Conservation (phyloP, 352 stramenopile species). For the Globisporangium paddicum region DNA sequence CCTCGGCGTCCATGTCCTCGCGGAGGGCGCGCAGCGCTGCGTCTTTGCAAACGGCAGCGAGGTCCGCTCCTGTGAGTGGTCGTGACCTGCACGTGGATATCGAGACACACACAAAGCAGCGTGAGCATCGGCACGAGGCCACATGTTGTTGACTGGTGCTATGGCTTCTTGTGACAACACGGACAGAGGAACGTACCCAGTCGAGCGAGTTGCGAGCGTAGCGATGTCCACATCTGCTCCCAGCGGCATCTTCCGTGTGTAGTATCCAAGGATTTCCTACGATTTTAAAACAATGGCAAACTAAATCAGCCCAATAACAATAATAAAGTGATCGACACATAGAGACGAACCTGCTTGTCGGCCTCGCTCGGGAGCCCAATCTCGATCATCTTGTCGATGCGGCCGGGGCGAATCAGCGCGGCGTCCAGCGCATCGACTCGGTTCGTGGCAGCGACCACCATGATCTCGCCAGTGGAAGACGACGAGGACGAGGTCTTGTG, state of each 20-base stretch:
- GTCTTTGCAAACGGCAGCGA: conserved; percentile 73
- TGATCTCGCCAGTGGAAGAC: conserved; percentile 32
- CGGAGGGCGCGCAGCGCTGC: conserved; percentile 75
- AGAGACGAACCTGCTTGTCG: conserved; percentile 24
- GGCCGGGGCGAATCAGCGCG: conserved; percentile 64
- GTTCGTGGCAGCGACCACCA: conserved; percentile 77
- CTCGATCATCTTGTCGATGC: conserved; percentile 74
- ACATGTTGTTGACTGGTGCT: too few relatives aligned
- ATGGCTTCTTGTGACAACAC: conserved; percentile 12
- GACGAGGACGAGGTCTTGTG: conserved; percentile 7
- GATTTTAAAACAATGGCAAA: neutral
- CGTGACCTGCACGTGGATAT: neutral
- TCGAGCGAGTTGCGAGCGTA: conserved; percentile 30
- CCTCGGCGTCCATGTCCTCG: conserved; percentile 38
- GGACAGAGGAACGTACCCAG: conserved; percentile 22
- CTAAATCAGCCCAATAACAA: neutral
- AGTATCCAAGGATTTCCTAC: conserved; percentile 62
- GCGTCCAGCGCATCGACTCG: conserved; percentile 62
- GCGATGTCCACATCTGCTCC: conserved; percentile 46
- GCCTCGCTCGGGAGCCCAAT: conserved; percentile 41
- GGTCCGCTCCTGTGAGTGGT: conserved; percentile 54
- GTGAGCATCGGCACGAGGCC: too few relatives aligned
- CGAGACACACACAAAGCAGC: too few relatives aligned
- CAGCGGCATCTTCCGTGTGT: conserved; percentile 69
- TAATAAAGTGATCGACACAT: neutral